Evolutionary conservation across 1,139 yeast species (phyloP), one percentile per base, ranked within the genome.

Genomic region (Geotrichum restrictum): DNA sequence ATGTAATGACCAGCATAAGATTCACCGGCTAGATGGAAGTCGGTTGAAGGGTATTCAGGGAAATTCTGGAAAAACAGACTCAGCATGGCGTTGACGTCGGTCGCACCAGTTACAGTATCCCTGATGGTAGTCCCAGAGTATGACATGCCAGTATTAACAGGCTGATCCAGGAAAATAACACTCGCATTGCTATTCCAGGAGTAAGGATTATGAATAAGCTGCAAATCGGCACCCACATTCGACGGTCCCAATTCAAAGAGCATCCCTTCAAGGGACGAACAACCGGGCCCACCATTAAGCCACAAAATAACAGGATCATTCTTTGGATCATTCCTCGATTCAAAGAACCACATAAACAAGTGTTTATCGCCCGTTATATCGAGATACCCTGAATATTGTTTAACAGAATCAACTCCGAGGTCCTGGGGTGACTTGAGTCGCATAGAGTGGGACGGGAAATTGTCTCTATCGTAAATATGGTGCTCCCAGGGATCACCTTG

Each of bases 201-300:
- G 71, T 80, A 74, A 44, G 91, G 91, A 73, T 88, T 88, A 70
- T 74, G 74, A 52, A 82, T 78, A 27, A 95, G 94, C 65, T 82
- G 80, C 62, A 85, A 72, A 54, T 83, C 77, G 31, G 77, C 67
- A 61, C 78, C 82, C 58, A 89, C 82, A 18, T 85, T 78, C 1
- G 95, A 78, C 24, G 96, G 94, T 24, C 97, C 97, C 66, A 88
- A 77, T 72, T 89, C 96, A 64, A 88, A 88, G 68, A 88, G 86
- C 59, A 88, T 76, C 13, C 96, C 97, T 27, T 95, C 86, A 69
- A 88, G 72, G 2, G 95, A 85, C 10, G 95, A 85, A 69, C 96
- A 88, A 7, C 96, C 96, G 46, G 95, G 95, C 19, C 95, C 95
- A 62, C 95, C 95, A 64, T 88, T 88, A 64, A 88, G 77, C 96